A percentile compares a stretch with the other conserved stretches of the same genome.
Evolutionary conservation across 2,329 filamentous ascomycete species (phyloP).

Genomic region (Fusarium brevicatenulatum): DNA sequence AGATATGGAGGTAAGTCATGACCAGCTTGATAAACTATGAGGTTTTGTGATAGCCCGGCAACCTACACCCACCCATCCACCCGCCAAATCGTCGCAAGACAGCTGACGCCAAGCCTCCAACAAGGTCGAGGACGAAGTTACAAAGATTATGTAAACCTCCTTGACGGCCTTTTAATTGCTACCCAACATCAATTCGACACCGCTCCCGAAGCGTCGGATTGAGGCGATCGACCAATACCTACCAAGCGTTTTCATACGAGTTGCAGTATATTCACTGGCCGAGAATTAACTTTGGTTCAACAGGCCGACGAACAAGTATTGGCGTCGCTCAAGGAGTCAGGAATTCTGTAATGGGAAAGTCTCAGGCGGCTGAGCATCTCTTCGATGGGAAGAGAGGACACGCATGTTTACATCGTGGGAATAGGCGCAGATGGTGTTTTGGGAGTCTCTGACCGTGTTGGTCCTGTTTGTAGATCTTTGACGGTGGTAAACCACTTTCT

Average conservation of each 20-base stretch:
- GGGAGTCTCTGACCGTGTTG: conserved; percentile 46
- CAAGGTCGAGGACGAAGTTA: conserved; percentile 90
- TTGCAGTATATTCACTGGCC: conserved; percentile 21
- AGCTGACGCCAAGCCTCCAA: conserved; percentile 46
- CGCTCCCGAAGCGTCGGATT: conserved; percentile 31
- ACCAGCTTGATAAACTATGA: conserved; percentile 30
- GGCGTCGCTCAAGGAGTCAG: conserved; percentile 44
- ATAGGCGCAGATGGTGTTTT: conserved; percentile 44
- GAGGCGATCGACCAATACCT: conserved; percentile 23
- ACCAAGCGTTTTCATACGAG: conserved; percentile 16
- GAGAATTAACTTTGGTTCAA: conserved; percentile 46
- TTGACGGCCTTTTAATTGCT: conserved; percentile 30
- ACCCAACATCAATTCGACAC: conserved; percentile 26
- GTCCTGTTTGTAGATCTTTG: conserved; percentile 57
- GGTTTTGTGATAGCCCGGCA: conserved; percentile 31
- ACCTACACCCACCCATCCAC: conserved; percentile 12
- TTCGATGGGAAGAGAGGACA: conserved; percentile 49
- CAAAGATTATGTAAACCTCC: conserved; percentile 81
- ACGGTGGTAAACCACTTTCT: conserved; percentile 57
- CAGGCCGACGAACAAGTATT: conserved; percentile 44
- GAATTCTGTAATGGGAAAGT: conserved; percentile 46
- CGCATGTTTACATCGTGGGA: conserved; percentile 42
- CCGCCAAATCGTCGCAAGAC: conserved; percentile 28
- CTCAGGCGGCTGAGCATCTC: conserved; percentile 49
- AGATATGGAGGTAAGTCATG: conserved; percentile 93